Evolutionary conservation across 1,284 basidiomycete species (phyloP).

Genomic region (Dichomitus squalens): DNA sequence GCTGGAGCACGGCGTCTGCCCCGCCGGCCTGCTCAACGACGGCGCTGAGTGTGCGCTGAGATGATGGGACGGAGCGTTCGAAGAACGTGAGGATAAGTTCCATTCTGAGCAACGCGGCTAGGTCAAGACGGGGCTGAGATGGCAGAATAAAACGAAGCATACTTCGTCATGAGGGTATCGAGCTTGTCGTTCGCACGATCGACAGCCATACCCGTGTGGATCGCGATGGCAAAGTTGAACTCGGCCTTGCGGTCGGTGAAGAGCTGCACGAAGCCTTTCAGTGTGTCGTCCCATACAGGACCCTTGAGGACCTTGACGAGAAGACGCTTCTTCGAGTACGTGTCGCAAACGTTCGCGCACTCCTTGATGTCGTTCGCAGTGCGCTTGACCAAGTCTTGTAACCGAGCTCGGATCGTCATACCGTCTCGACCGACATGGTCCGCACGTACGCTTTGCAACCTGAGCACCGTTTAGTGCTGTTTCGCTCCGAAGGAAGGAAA

Average conservation of each 20-base stretch:
- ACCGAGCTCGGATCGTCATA: conserved; percentile 21
- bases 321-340: conserved; percentile 34
- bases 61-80: conserved; percentile 12
- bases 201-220: conserved; percentile 38
- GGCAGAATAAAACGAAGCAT: neutral
- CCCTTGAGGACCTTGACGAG: conserved; percentile 41
- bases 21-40: conserved; percentile 23
- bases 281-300: conserved; percentile 38
- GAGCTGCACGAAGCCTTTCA: conserved; percentile 35
- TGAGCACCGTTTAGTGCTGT: neutral
- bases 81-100: conserved; percentile 21
- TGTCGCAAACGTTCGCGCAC: conserved; percentile 36
- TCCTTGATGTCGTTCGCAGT: conserved; percentile 34
- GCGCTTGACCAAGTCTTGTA: conserved; percentile 23
- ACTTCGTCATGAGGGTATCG: conserved; percentile 24
- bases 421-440: conserved; percentile 27
- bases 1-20: conserved; percentile 12
- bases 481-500: no score
- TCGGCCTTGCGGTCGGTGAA: conserved; percentile 38
- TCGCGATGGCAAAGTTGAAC: conserved; percentile 34
- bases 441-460: conserved; percentile 6
- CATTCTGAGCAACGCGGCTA: no score
- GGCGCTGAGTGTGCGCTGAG: conserved; percentile 17
- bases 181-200: conserved; percentile 37
- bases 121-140: no score